A percentile compares a stretch with the other conserved stretches of the same genome.
phyloP scores from a whole-genome alignment of 2,329 filamentous ascomycete species.

The Aspergillus sp. region DNA sequence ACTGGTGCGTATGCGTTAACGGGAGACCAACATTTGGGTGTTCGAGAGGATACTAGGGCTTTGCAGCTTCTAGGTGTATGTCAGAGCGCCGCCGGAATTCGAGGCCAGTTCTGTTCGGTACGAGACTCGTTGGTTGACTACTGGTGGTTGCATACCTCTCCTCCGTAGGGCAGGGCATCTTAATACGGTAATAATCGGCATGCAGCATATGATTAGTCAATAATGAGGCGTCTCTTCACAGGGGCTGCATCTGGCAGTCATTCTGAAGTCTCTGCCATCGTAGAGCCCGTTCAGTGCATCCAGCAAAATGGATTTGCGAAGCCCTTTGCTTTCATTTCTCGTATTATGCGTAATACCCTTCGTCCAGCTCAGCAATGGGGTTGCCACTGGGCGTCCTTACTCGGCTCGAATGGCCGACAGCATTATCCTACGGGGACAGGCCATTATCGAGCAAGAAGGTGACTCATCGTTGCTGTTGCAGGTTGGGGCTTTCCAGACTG shows the following conservation, averaged over 20 bases:
- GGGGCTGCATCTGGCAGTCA: not conserved
- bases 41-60: too few species aligned
- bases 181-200: too few species aligned
- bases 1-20: too few species aligned
- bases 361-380: not conserved
- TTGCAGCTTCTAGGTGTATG: too few species aligned
- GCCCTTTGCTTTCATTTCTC: not conserved
- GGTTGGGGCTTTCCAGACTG: constrained; percentile 24
- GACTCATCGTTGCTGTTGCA: constrained; percentile 18
- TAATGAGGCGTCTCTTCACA: not conserved
- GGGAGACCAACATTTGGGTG: too few species aligned
- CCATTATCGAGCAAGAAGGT: constrained; percentile 9
- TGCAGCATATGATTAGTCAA: not conserved
- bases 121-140: too few species aligned
- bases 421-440: constrained; percentile 25
- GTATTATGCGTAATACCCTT: not conserved
- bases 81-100: too few species aligned
- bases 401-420: constrained; percentile 30
- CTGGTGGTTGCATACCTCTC: too few species aligned
- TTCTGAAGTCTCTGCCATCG: not conserved
- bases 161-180: too few species aligned
- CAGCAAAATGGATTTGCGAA: not conserved
- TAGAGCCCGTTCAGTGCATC: not conserved
- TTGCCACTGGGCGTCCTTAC: constrained; percentile 16
- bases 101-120: too few species aligned